These are phyloP conservation scores for Pythium apleroticum DNA, from an alignment of 352 stramenopile genomes.

Conservation along the genomic window DNA sequence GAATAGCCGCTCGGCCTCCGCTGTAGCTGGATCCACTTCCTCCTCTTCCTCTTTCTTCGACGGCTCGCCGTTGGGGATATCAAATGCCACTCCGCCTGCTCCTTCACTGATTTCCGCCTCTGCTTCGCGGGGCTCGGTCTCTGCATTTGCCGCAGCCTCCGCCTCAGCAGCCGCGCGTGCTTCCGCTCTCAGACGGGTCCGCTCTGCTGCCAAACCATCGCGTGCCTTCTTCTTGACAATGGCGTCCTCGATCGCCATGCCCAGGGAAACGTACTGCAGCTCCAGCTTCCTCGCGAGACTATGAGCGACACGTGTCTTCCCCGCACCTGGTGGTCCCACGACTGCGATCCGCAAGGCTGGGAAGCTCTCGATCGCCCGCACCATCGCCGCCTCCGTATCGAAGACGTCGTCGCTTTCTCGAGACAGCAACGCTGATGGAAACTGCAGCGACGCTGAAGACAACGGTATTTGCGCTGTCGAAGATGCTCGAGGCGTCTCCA, in stretches of 20 bases:
- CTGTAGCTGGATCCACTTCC: slow-evolving; percentile 13
- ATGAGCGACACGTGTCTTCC: slow-evolving; percentile 56
- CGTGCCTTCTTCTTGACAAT: slow-evolving; percentile 29
- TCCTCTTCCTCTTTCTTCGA: slow-evolving; percentile 15
- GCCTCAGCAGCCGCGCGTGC: not conserved
- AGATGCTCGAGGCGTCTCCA: not conserved
- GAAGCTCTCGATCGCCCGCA: slow-evolving; percentile 38
- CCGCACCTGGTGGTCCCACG: slow-evolving; percentile 52
- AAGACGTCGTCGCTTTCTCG: slow-evolving; percentile 36
- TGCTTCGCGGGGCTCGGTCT: slow-evolving; percentile 13
- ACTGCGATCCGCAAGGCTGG: slow-evolving; percentile 50
- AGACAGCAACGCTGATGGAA: slow-evolving; percentile 25
- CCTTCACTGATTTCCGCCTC: slow-evolving; percentile 10
- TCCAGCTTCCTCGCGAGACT: slow-evolving; percentile 42
- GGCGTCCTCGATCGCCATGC: slow-evolving; percentile 41
- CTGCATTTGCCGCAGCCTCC: slow-evolving; percentile 2
- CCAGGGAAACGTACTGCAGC: slow-evolving; percentile 52
- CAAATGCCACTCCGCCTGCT: not conserved
- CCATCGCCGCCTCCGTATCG: slow-evolving; percentile 43
- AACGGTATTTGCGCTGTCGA: not conserved
- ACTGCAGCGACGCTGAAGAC: not conserved
- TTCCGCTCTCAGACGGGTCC: not conserved
- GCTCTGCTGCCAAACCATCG: not conserved
- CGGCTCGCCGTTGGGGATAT: not conserved
- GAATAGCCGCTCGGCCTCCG: slow-evolving; percentile 37